Conservation (phyloP, 169 alveolate genomes). For the Babesia caballi region DNA sequence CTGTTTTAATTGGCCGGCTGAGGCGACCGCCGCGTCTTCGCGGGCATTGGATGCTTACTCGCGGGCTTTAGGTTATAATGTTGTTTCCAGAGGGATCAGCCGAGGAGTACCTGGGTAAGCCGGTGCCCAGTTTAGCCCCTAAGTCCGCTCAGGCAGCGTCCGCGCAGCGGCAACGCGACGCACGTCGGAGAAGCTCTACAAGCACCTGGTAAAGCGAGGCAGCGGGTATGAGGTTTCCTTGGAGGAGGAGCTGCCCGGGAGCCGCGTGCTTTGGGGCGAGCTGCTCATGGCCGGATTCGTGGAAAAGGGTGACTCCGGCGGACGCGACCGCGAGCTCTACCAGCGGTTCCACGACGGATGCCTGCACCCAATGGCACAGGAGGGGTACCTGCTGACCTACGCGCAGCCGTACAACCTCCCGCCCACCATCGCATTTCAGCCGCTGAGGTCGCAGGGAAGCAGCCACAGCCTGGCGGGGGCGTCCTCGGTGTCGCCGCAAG, state of each 20-base stretch:
- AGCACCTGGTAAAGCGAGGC: conserved; percentile 6
- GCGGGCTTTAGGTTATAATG: too few relatives aligned
- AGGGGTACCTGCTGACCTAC: background rate
- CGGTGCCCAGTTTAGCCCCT: too few relatives aligned
- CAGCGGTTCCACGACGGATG: background rate
- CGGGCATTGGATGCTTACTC: too few relatives aligned
- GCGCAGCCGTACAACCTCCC: background rate
- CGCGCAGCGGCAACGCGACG: background rate
- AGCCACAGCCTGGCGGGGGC: background rate
- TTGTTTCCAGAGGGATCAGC: background rate
- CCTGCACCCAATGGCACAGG: conserved; percentile 10
- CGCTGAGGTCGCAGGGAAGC: background rate
- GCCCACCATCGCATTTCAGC: background rate
- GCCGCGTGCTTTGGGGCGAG: conserved; percentile 23
- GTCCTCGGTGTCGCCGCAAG: background rate
- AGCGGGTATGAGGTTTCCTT: background rate
- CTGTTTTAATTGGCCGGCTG: too few relatives aligned
- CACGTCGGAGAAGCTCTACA: conserved; percentile 24
- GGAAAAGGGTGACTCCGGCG: background rate
- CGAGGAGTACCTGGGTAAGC: conserved; percentile 17
- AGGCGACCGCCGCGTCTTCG: too few relatives aligned
- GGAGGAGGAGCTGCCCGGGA: conserved; percentile 11
- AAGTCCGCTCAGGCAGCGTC: background rate
- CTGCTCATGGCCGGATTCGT: conserved; percentile 3
- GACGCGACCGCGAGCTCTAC: background rate